Conservation (phyloP, 225 moss, liverwort and hornwort genomes). For the Physcomitrium patens region DNA sequence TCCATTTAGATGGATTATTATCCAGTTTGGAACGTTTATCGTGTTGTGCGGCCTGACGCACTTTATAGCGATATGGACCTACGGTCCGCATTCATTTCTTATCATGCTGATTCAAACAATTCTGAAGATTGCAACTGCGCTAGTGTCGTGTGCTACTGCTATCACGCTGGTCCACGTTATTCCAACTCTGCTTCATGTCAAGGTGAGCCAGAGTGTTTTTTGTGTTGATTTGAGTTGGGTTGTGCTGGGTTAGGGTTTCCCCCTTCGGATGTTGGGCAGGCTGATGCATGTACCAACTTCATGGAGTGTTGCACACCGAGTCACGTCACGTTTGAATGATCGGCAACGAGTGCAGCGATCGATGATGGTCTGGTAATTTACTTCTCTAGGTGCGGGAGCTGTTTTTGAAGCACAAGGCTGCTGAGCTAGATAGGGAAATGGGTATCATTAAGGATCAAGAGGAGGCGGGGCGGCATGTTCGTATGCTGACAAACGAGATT, state of each 20-base stretch:
- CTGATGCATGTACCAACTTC: background rate
- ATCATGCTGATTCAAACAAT: slow-evolving; percentile 84
- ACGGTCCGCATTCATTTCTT: slow-evolving; percentile 85
- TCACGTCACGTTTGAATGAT: background rate
- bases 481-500: slow-evolving; percentile 89
- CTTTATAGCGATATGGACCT: slow-evolving; percentile 92
- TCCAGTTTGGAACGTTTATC: slow-evolving; percentile 92
- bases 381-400: slow-evolving; percentile 77
- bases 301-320: background rate
- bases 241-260: background rate
- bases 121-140: slow-evolving; percentile 81
- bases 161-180: slow-evolving; percentile 84
- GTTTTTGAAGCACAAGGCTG: slow-evolving; percentile 91
- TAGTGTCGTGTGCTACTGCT: slow-evolving; percentile 91
- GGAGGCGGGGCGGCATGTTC: slow-evolving; percentile 87
- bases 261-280: background rate
- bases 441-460: slow-evolving; percentile 89
- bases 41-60: slow-evolving; percentile 92
- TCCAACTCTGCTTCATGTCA: slow-evolving; percentile 87
- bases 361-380: background rate
- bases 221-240: background rate
- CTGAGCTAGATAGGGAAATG: slow-evolving; percentile 89
- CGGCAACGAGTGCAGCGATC: background rate
- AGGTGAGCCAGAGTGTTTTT: slow-evolving; percentile 44
- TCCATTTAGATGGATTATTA: slow-evolving; percentile 83